Base-by-base conservation (phyloP, 208 protist genomes). In the Crithidia acanthocephali region DNA sequence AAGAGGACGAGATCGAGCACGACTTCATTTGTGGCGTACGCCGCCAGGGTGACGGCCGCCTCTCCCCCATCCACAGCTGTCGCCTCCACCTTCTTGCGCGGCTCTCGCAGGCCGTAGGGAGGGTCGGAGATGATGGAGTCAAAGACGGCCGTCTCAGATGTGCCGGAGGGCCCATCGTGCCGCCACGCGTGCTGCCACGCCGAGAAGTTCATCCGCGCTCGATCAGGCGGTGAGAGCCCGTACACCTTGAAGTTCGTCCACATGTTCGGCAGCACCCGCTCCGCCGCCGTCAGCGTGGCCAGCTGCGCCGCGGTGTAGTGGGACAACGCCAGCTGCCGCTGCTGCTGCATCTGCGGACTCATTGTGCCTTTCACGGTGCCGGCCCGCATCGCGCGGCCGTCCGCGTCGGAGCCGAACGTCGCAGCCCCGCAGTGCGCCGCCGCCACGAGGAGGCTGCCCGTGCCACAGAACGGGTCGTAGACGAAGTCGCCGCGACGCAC, bases 101-200 rank as follows among this genome's bases (percentile, higher is more conserved):
- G 86, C 82, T 97, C 94, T 9, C 94, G 90, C 42, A 96, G 67
- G 30, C 92, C 93, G 72, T 97, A 98, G 11, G 93, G 93, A 20
- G 95, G 97, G 80, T 99, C 97, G 5, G 82, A 86, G 23, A 99
- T 51, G 51, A 99, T 94, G 56, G 86, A 86, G 72, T 99, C 97
- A 48, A 98, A 89, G 60, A 95, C 88, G 23, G 83, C 85, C 2
- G 45, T 20, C 16, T 33, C 47, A 50, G 44, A 70, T 11, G 23
- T 23, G 40, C 45, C 51, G 30, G 61, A 9, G 27, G 58, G 67
- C 56, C 59, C 48, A 35, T 45, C 7, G 22, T 53, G 48, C 48
- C 48, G 79, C 74, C 79, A 87, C 48, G 47, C 62, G 22, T 44
- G 33, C 51, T 58, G 57, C 85, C 88, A 93, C 22, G 62, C 64